Evolutionary conservation across 2,329 filamentous ascomycete genomes (phyloP).

Genomic region (Diaporthe citriasiana): DNA sequence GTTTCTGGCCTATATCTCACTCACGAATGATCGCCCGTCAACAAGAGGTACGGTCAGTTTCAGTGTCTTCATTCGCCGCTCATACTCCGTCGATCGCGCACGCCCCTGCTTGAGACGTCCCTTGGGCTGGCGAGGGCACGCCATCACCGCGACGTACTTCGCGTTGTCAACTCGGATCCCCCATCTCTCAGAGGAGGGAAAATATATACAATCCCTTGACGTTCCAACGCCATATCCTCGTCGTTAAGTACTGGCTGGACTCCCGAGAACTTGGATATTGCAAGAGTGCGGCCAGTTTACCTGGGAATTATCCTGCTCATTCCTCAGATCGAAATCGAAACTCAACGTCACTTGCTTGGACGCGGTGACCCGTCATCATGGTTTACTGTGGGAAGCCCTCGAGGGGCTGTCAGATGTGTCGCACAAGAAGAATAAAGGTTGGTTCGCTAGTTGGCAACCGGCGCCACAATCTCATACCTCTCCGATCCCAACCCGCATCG

Average conservation of each 20-base stretch:
- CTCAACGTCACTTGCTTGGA: conserved; percentile 7
- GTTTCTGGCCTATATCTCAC: conserved; percentile 5
- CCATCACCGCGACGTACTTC: neutral
- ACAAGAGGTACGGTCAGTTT: conserved; percentile 32
- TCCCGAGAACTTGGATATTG: neutral
- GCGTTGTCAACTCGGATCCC: conserved; percentile 11
- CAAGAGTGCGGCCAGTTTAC: neutral
- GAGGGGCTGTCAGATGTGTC: conserved; percentile 80
- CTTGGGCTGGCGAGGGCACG: conserved; percentile 16
- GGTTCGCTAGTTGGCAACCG: conserved; percentile 44
- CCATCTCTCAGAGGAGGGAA: neutral
- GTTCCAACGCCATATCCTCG: neutral
- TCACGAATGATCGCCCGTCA: conserved; percentile 32
- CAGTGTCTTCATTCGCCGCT: conserved; percentile 30
- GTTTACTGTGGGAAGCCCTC: conserved; percentile 77
- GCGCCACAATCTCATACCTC: neutral
- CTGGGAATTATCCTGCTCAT: neutral
- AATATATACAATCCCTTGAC: conserved; percentile 14
- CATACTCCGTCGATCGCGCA: conserved; percentile 32
- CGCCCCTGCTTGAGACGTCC: conserved; percentile 29
- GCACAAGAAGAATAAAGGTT: conserved; percentile 81
- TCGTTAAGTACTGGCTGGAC: conserved; percentile 19
- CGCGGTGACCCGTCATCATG: conserved; percentile 58
- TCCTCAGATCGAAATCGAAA: conserved; percentile 1
- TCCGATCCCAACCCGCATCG: neutral